Conservation (phyloP, 768 basidiomycete species). For the Leccinum rimulosum region DNA sequence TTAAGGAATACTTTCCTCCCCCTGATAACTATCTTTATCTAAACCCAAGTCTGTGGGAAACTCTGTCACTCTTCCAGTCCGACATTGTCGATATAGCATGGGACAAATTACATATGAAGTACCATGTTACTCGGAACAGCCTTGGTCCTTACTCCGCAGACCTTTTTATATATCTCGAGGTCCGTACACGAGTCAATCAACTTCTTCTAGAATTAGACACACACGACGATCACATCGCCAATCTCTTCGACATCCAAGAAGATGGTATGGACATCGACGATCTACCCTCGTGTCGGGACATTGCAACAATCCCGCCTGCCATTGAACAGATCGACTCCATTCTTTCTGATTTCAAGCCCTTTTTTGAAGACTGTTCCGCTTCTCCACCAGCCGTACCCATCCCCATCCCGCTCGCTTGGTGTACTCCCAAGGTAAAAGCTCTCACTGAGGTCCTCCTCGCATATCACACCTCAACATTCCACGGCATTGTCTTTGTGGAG, state of each 20-base stretch:
- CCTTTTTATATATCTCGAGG: conserved; percentile 61
- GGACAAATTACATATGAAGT: conserved; percentile 60
- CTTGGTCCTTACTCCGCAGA: conserved; percentile 77
- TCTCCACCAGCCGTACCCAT: conserved; percentile 35
- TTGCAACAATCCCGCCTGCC: conserved; percentile 34
- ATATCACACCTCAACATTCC: conserved; percentile 56
- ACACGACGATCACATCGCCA: conserved; percentile 16
- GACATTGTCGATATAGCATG: conserved; percentile 48
- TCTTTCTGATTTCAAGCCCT: conserved; percentile 43
- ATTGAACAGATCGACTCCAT: conserved; percentile 48
- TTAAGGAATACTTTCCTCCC: conserved; percentile 55
- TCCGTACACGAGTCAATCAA: conserved; percentile 48
- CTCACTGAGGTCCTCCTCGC: conserved; percentile 61
- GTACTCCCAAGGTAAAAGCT: conserved; percentile 66
- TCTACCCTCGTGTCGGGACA: conserved; percentile 13
- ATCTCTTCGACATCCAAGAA: conserved; percentile 17
- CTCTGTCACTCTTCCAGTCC: conserved; percentile 41
- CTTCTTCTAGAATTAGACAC: conserved; percentile 33
- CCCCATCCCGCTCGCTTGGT: conserved; percentile 56
- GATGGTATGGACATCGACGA: conserved; percentile 31
- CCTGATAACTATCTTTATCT: conserved; percentile 55
- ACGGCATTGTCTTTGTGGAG: conserved; percentile 85
- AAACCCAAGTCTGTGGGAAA: conserved; percentile 52
- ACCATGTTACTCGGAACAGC: conserved; percentile 56
- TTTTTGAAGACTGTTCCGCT: conserved; percentile 34